Evolutionary conservation across 768 basidiomycete genomes (phyloP), one percentile per base, ranked within the genome.

Genomic region (Russula lepida): DNA sequence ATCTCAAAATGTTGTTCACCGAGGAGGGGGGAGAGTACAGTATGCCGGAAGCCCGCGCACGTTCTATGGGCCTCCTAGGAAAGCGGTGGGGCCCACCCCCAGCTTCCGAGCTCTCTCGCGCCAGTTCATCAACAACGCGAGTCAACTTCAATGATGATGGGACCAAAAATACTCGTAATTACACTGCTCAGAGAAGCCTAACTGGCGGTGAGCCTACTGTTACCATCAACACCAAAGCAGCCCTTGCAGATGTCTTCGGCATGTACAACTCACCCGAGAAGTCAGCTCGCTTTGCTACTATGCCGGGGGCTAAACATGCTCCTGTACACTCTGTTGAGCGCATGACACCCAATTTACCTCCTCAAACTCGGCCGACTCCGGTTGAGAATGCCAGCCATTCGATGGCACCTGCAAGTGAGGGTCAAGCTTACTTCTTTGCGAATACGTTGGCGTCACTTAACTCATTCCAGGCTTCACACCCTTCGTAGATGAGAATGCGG

Each of bases 191-290:
- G 56, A 81, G 76, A 73, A 80, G 78, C 43, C 70, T 75, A 60
- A 74, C 72, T 30, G 79, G 72, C 17, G 77, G 76, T 17, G 90
- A 92, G 71, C 89, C 90, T 4, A 92, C 91, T 0, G 86, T 98
- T 6, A 99, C 97, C 0, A 92, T 98, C 67, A 97, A 97, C 71
- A 99, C 97, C 30, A 95, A 93, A 71, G 91, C 92, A 64, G 97
- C 97, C 4, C 79, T 97, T 35, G 89, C 84, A 13, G 93, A 98
- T 69, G 92, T 98, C 44, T 93, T 95, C 74, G 88, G 86, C 55
- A 93, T 98, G 88, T 98, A 94, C 71, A 95, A 97, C 71, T 91
- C 89, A 9, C 89, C 89, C 2, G 89, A 90, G 63, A 89, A 85
- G 74, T 86, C 86, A 0, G 77, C 78, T 48, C 82, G 80, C 54